These are phyloP conservation scores for Annona squamosa DNA, from an alignment of 164 flowering plant genomes.

Conservation along the genomic window DNA sequence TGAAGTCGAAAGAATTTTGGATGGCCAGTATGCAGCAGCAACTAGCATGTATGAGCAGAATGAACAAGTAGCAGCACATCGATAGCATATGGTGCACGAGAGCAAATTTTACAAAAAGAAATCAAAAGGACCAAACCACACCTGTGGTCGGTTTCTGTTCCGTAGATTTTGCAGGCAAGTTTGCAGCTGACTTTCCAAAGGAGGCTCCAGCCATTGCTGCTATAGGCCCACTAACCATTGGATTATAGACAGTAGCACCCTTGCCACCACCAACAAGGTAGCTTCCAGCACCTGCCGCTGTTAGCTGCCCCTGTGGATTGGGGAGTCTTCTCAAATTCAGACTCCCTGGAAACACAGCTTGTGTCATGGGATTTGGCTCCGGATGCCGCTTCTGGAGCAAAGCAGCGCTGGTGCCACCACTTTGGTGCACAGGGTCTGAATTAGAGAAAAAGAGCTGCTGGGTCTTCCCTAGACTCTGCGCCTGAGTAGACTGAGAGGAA, in stretches of 20 bases:
- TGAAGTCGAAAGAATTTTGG: no score
- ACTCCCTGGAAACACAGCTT: conserved; percentile 1
- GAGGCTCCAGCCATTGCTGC: conserved; percentile 13
- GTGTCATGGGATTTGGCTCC: conserved; percentile 1
- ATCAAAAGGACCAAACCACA: background rate
- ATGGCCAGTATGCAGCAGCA: no score
- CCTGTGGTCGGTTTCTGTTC: conserved; percentile 14
- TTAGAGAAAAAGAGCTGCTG: conserved; percentile 13
- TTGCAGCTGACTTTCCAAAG: conserved; percentile 11
- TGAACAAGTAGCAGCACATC: background rate
- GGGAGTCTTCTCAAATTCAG: conserved; percentile 5
- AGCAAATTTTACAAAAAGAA: background rate
- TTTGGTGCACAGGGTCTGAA: conserved; percentile 1
- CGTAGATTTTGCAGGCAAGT: conserved; percentile 9
- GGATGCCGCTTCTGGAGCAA: conserved; percentile 5
- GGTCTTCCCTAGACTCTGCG: conserved; percentile 5
- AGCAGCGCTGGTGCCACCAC: background rate
- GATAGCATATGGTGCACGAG: background rate
- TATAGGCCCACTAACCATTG: conserved; percentile 5
- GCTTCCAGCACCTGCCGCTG: background rate
- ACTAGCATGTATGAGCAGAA: background rate
- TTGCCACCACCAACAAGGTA: conserved; percentile 3
- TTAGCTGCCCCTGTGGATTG: conserved; percentile 1
- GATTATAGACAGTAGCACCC: conserved; percentile 3
- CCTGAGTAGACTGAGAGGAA: conserved; percentile 7